These are phyloP conservation scores for Pichia sp. DNA, from an alignment of 1,139 yeast genomes.

Conservation along the genomic window DNA sequence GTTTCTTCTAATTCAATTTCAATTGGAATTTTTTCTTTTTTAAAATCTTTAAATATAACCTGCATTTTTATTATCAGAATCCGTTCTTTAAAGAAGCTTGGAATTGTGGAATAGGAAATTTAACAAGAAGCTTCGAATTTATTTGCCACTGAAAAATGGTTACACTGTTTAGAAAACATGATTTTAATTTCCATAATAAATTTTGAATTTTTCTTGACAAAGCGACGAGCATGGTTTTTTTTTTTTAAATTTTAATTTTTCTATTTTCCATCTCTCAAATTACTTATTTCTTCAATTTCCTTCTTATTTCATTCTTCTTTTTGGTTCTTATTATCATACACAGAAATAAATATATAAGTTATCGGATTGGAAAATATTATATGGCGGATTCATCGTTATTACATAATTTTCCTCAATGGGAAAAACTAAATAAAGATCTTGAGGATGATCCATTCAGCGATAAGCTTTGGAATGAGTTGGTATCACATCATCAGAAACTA, in stretches of 20 bases:
- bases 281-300: no score
- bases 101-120: no score
- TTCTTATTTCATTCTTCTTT: no score
- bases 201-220: no score
- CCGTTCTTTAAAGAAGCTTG: no score
- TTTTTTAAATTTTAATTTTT: not conserved
- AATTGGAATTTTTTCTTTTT: slow-evolving; percentile 79
- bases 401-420: slow-evolving; percentile 27
- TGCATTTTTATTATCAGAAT: slow-evolving; percentile 40
- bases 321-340: no score
- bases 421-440: slow-evolving; percentile 15
- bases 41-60: slow-evolving; percentile 82
- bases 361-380: no score
- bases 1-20: slow-evolving; percentile 69
- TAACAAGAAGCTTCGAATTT: no score
- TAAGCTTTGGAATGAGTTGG: slow-evolving; percentile 21
- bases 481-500: slow-evolving; percentile 21
- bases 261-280: no score
- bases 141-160: slow-evolving; percentile 9
- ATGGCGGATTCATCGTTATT: slow-evolving; percentile 10
- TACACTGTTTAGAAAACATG: not conserved
- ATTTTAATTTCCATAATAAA: not conserved
- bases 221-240: not conserved
- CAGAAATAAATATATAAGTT: not conserved
- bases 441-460: slow-evolving; percentile 22